A percentile compares a stretch with the other conserved stretches of the same genome.
Conservation (phyloP, 2,329 filamentous ascomycete genomes). For the Aspergillus calidoustus region DNA sequence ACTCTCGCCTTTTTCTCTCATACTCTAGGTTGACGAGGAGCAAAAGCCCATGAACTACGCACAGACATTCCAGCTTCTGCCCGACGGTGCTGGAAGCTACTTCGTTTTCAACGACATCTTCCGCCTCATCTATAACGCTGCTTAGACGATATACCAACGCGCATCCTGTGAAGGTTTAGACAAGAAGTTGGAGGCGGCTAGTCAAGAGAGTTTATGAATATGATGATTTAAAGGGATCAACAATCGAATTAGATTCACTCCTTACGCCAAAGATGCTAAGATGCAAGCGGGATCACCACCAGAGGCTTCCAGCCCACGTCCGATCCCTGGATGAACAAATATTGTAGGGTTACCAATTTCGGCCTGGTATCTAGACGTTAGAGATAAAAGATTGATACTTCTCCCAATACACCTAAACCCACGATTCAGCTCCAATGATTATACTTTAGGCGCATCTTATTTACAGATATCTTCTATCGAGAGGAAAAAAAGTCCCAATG, state of each 20-base stretch:
- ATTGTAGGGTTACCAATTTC: not conserved
- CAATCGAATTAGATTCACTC: not conserved
- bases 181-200: not conserved
- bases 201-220: constrained; percentile 18
- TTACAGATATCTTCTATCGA: not conserved
- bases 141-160: constrained; percentile 15
- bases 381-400: not conserved
- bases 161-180: not conserved
- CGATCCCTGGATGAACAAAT: constrained; percentile 6
- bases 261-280: not conserved
- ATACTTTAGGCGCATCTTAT: not conserved
- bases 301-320: not conserved
- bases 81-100: constrained; percentile 70
- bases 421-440: not conserved
- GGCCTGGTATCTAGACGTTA: not conserved
- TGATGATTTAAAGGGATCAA: constrained; percentile 22
- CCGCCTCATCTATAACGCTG: constrained; percentile 72
- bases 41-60: constrained; percentile 87
- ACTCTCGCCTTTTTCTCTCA: not conserved
- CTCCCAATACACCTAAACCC: not conserved
- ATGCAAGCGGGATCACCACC: not conserved
- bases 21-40: constrained; percentile 77
- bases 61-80: constrained; percentile 84
- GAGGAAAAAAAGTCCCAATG: not conserved
- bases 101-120: constrained; percentile 96